These are phyloP conservation scores for Aegle marmelos DNA, from an alignment of 345 rosid genomes.

Conservation along the genomic window DNA sequence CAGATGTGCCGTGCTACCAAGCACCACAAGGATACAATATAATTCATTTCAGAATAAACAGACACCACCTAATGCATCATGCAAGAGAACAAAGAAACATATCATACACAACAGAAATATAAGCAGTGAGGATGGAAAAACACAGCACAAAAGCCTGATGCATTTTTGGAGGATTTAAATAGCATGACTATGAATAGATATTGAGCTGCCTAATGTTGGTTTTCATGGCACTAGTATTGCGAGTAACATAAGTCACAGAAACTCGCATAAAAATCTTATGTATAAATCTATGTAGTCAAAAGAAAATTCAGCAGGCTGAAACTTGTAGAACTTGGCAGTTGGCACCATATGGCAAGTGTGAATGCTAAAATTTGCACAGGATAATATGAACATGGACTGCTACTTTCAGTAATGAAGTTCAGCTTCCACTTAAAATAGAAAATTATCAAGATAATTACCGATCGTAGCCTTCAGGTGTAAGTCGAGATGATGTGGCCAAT, in stretches of 20 bases:
- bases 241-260: not conserved
- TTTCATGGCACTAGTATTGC: not conserved
- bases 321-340: not conserved
- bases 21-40: not conserved
- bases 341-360: not conserved
- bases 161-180: not conserved
- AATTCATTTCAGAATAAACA: not conserved
- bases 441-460: conserved; percentile 38
- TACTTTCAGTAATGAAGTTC: not conserved
- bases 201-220: not conserved
- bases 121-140: not conserved
- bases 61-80: not conserved
- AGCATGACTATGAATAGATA: not conserved
- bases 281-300: not conserved
- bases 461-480: conserved; percentile 77
- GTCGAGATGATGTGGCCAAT: conserved; percentile 60
- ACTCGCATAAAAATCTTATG: not conserved
- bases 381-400: not conserved
- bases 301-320: conserved; percentile 5
- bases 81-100: not conserved
- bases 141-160: not conserved
- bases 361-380: not conserved
- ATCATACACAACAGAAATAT: not conserved
- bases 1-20: not conserved
- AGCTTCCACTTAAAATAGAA: not conserved